phyloP scores from a whole-genome alignment of 805 yeast genomes.

The Vanderwaltozyma polyspora region DNA sequence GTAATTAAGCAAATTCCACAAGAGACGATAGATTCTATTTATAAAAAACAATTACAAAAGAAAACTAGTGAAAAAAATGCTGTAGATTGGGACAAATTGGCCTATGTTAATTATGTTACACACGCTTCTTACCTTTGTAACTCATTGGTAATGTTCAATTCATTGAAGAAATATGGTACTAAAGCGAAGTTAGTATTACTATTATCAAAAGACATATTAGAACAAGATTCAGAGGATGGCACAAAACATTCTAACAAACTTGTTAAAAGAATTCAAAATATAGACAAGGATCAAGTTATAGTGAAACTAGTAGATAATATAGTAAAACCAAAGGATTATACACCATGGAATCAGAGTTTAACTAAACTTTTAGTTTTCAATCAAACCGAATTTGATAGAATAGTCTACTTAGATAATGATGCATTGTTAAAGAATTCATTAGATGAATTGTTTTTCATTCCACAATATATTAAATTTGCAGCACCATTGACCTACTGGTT shows the following conservation, averaged over 20 bases:
- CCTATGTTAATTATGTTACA: conserved; percentile 55
- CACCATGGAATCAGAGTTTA: conserved; percentile 38
- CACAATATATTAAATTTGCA: conserved; percentile 34
- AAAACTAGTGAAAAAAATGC: conserved; percentile 6
- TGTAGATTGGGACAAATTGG: conserved; percentile 35
- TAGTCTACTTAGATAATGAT: conserved; percentile 52
- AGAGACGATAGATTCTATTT: conserved; percentile 17
- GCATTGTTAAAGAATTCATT: conserved; percentile 33
- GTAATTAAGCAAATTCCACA: conserved; percentile 23
- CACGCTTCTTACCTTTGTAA: conserved; percentile 39
- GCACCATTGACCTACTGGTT: conserved; percentile 37
- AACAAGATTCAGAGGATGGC: conserved; percentile 1
- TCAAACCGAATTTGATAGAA: conserved; percentile 37
- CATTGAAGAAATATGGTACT: conserved; percentile 28
- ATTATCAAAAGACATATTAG: conserved; percentile 23
- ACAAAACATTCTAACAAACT: background rate
- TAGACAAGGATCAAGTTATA: conserved; percentile 17
- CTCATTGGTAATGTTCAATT: conserved; percentile 37
- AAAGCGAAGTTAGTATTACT: conserved; percentile 39
- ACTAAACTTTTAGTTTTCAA: conserved; percentile 46
- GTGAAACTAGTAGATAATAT: conserved; percentile 18
- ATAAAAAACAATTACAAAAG: conserved; percentile 5
- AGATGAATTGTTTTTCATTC: conserved; percentile 43
- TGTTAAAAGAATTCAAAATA: conserved; percentile 2
- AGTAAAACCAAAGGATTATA: conserved; percentile 15